Evolutionary conservation across 179 eudicot genomes (phyloP).

Genomic region (Silene noctiflora): DNA sequence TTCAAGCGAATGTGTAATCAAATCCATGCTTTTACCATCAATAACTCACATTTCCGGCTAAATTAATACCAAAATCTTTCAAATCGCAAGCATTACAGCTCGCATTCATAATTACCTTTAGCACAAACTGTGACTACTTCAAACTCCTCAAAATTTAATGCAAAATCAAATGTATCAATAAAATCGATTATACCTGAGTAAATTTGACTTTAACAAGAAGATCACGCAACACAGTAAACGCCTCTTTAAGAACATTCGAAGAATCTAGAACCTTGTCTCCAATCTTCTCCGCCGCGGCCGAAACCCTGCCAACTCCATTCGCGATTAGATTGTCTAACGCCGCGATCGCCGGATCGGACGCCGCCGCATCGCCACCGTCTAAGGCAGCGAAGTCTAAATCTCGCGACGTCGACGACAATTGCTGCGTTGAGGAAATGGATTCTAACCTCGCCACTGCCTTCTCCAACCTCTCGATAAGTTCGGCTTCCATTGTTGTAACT

Average conservation of each 20-base stretch:
- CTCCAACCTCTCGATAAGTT: slow-evolving; percentile 60
- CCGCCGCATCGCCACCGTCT: slow-evolving; percentile 39
- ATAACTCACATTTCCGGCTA: neutral
- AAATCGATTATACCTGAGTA: slow-evolving; percentile 44
- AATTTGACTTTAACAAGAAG: slow-evolving; percentile 70
- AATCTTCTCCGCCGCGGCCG: slow-evolving; percentile 63
- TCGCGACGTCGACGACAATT: slow-evolving; percentile 23
- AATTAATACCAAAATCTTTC: neutral
- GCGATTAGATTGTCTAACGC: slow-evolving; percentile 75
- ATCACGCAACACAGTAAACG: slow-evolving; percentile 59
- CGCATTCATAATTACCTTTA: too few species aligned
- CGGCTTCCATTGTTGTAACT: slow-evolving; percentile 51
- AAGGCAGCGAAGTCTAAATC: slow-evolving; percentile 22
- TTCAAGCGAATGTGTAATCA: neutral
- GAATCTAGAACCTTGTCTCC: slow-evolving; percentile 75
- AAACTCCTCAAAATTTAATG: neutral
- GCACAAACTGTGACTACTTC: neutral
- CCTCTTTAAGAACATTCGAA: slow-evolving; percentile 49
- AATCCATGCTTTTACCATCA: neutral
- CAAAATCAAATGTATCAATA: neutral
- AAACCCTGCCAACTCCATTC: slow-evolving; percentile 47
- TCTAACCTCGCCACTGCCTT: slow-evolving; percentile 75
- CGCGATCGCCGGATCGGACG: slow-evolving; percentile 64
- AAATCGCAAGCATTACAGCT: too few species aligned
- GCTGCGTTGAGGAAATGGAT: slow-evolving; percentile 33